A percentile compares a stretch with the other conserved stretches of the same genome.
Evolutionary conservation across 2,329 filamentous ascomycete genomes (phyloP).

Genomic region (Xylogone sp.): DNA sequence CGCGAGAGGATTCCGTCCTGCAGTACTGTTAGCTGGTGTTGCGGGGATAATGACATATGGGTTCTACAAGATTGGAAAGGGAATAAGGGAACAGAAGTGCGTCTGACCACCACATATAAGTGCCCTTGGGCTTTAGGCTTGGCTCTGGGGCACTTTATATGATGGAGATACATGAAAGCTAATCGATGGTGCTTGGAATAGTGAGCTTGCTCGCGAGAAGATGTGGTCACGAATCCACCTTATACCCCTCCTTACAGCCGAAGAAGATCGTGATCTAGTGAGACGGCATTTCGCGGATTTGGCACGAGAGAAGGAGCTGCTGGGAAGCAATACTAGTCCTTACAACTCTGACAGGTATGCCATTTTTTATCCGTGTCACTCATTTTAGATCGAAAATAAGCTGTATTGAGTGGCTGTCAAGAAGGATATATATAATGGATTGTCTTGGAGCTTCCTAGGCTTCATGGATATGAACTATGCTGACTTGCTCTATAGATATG

Average conservation of each 20-base stretch:
- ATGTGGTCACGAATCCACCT: slow-evolving; percentile 97
- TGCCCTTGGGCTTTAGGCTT: no score
- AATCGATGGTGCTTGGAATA: slow-evolving; percentile 33
- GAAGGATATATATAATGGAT: neutral
- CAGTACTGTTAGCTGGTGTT: slow-evolving; percentile 72
- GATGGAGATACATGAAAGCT: slow-evolving; percentile 2
- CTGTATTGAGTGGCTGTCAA: neutral
- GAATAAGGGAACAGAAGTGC: slow-evolving; percentile 89
- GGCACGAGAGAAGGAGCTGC: slow-evolving; percentile 82
- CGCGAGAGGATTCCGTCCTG: slow-evolving; percentile 82
- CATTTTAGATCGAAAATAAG: neutral
- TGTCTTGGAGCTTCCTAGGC: neutral
- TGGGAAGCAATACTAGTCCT: slow-evolving; percentile 78
- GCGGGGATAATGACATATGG: slow-evolving; percentile 81
- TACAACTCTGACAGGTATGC: slow-evolving; percentile 86
- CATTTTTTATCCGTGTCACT: slow-evolving; percentile 9
- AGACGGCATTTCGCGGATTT: slow-evolving; percentile 82
- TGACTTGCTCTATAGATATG: slow-evolving; percentile 57
- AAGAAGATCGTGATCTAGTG: slow-evolving; percentile 94
- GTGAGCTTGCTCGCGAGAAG: slow-evolving; percentile 93
- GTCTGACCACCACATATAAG: slow-evolving; percentile 27
- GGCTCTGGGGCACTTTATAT: neutral
- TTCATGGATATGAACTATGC: neutral
- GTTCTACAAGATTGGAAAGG: slow-evolving; percentile 80
- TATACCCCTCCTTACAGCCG: slow-evolving; percentile 88